Conservation (phyloP, 108 stramenopile species). For the Nannochloropsis granulata region DNA sequence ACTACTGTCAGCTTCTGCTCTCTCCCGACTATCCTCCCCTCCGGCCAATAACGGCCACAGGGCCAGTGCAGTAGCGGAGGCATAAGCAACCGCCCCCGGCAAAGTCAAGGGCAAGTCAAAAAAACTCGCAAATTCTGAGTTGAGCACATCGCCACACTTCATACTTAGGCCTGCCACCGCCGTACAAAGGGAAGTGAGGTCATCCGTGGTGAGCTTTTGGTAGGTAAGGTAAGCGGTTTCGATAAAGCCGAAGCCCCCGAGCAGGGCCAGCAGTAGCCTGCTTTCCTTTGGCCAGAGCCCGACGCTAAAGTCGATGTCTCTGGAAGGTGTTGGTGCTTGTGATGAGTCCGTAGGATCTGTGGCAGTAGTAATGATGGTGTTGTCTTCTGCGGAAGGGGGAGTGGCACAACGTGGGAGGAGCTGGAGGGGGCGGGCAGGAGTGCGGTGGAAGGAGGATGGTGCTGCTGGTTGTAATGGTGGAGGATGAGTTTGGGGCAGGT, state of each 20-base stretch:
- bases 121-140: neutral
- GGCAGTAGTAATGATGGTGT: no score
- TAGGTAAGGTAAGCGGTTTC: constrained; percentile 23
- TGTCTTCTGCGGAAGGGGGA: no score
- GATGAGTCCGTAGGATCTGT: no score
- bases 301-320: neutral
- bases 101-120: constrained; percentile 19
- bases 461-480: no score
- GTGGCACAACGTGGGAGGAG: no score
- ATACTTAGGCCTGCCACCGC: constrained; percentile 2
- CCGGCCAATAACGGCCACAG: constrained; percentile 5
- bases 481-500: no score
- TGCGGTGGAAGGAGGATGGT: no score
- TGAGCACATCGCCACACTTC: constrained; percentile 13
- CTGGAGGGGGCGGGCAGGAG: no score
- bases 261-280: neutral
- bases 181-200: constrained; percentile 2
- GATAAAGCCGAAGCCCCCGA: neutral
- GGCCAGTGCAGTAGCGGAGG: constrained; percentile 2
- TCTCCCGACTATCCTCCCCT: neutral
- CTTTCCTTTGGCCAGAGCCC: neutral
- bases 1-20: neutral
- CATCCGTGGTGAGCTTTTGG: constrained; percentile 14
- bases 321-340: no score
- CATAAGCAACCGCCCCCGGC: constrained; percentile 5